Base-by-base conservation (phyloP, 352 stramenopile species). In the Phytophthora pinifolia region DNA sequence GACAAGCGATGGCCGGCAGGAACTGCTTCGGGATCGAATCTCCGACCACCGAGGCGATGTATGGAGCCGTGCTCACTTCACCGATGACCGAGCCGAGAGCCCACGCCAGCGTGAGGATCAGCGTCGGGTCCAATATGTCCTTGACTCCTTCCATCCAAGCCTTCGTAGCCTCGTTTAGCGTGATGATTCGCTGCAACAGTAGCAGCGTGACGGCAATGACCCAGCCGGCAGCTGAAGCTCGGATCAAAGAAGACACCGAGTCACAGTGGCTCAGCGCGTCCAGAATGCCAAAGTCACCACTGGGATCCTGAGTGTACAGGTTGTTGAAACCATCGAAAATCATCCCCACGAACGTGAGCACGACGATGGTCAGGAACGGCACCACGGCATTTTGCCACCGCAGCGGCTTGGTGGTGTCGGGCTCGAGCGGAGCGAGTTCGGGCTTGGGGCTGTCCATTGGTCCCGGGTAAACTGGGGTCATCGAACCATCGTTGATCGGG, bases 91-190 rank as follows among this genome's bases (percentile, higher is more conserved):
- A 75, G 18, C 86, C 87, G 17, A 97, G 77, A 29, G 90, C 88
- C 89, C 88, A 97, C 8, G 90, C 89, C 3, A 97, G 77, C 12
- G 91, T 76, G 9, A 97, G 75, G 58, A 97, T 84, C 13, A 97
- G 61, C 37, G 90, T 93, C 27, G 90, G 88, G 61, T 96, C 86
- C 14, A 97, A 54, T n/a, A 97, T 88, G 38, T 96, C 86, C 67
- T 96, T 96, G 20, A 97, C 84, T 25, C 90, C 90, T 60, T 96
- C 81, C 69, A 96, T 88, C 74, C 89, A 96, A 18, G 81, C 86
- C 41, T 94, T 92, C 3, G 93, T 93, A 17, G 83, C 86, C 55
- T 96, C 80, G 32, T 91, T 76, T 34, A 97, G 70, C 18, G 77
- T 89, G 25, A 97, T 83, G 46, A 97, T 94, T 35, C 76, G 79